Conservation (phyloP, 352 stramenopile species). For the Phytopythium vexans region DNA sequence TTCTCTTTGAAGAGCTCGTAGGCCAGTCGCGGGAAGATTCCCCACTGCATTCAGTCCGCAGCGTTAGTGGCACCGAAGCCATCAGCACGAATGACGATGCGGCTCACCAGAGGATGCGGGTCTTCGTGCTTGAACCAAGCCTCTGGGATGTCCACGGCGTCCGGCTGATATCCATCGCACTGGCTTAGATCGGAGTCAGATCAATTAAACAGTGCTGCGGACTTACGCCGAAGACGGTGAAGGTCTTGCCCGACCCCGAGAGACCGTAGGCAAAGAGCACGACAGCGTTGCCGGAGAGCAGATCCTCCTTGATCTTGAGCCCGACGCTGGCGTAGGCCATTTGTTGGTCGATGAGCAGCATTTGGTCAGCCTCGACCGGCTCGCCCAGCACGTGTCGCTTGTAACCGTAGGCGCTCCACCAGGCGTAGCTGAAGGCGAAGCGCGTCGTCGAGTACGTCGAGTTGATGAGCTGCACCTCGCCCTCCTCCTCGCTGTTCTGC, state of each 20-base stretch:
- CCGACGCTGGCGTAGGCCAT: constrained; percentile 88
- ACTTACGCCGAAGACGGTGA: constrained; percentile 89
- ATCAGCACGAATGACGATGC: background rate
- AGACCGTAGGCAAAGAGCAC: constrained; percentile 94
- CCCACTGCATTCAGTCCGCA: constrained; percentile 49
- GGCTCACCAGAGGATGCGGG: constrained; percentile 65
- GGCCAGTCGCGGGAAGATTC: constrained; percentile 89
- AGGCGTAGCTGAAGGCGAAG: constrained; percentile 92
- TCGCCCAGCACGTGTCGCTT: constrained; percentile 82
- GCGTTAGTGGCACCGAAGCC: background rate
- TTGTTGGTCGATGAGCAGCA: constrained; percentile 90
- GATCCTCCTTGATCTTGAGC: constrained; percentile 90
- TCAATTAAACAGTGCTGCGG: background rate
- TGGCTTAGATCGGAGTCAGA: background rate
- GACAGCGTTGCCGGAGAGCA: constrained; percentile 90
- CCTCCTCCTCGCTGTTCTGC: constrained; percentile 90
- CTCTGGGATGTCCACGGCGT: constrained; percentile 91
- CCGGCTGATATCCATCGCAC: constrained; percentile 38
- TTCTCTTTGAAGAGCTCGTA: constrained; percentile 95
- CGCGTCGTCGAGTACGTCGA: constrained; percentile 91
- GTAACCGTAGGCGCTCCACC: constrained; percentile 94
- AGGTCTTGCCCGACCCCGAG: constrained; percentile 91
- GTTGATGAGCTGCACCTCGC: constrained; percentile 92
- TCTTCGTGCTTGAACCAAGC: constrained; percentile 93
- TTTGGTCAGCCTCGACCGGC: constrained; percentile 59